These are phyloP conservation scores for Lophiostoma macrostomum DNA, from an alignment of 495 filamentous ascomycete species.

Conservation along the genomic window DNA sequence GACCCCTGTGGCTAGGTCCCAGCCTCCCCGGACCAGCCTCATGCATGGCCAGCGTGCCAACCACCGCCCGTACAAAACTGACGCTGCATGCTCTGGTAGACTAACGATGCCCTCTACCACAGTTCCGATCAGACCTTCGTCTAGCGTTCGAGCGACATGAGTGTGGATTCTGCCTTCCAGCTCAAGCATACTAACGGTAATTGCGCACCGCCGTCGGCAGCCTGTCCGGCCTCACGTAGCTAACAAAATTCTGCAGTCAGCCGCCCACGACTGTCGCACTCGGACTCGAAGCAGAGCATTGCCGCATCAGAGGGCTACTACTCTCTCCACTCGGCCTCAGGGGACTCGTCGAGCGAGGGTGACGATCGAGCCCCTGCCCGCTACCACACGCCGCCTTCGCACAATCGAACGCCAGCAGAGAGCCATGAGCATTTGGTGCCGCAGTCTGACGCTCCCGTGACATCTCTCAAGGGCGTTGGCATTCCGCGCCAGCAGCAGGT, in stretches of 20 bases:
- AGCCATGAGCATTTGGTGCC: slow-evolving; percentile 28
- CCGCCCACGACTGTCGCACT: slow-evolving; percentile 50
- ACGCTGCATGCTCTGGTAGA: slow-evolving; percentile 2
- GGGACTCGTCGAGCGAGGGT: slow-evolving; percentile 46
- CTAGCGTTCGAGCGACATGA: slow-evolving; percentile 30
- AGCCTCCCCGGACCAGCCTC: slow-evolving; percentile 27
- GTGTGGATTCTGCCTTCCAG: slow-evolving; percentile 26
- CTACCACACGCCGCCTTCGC: slow-evolving; percentile 45
- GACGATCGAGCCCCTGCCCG: slow-evolving; percentile 50
- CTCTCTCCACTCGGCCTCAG: slow-evolving; percentile 61
- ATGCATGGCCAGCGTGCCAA: slow-evolving; percentile 10
- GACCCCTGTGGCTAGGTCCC: slow-evolving; percentile 24
- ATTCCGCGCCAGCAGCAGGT: slow-evolving; percentile 15
- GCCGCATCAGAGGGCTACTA: slow-evolving; percentile 68
- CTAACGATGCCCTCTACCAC: slow-evolving; percentile 10
- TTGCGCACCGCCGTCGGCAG: neutral
- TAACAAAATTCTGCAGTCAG: slow-evolving; percentile 40
- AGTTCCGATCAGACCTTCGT: slow-evolving; percentile 11
- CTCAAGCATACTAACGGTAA: slow-evolving; percentile 37
- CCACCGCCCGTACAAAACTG: slow-evolving; percentile 27
- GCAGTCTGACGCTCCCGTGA: slow-evolving; percentile 10
- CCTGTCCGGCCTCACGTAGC: too few species aligned
- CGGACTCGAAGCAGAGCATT: slow-evolving; percentile 57
- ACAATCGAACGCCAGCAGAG: slow-evolving; percentile 34
- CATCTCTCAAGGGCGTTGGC: slow-evolving; percentile 23